Conservation (phyloP, 495 filamentous ascomycete genomes). For the Alectoria sarmentosa region DNA sequence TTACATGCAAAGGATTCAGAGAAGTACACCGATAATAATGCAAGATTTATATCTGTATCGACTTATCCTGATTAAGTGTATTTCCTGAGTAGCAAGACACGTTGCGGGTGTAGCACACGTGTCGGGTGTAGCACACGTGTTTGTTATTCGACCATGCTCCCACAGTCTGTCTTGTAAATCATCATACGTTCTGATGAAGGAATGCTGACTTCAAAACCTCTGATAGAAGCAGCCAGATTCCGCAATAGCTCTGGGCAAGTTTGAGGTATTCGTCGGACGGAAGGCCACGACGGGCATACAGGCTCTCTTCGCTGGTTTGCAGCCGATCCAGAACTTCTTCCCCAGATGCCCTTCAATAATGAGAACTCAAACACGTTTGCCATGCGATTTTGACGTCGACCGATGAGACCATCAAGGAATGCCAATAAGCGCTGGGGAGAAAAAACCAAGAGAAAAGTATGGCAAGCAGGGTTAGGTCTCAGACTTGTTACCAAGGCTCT, state of each 20-base stretch:
- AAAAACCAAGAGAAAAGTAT: conserved; percentile 42
- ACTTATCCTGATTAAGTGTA: no score
- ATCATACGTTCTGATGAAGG: no score
- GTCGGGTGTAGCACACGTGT: no score
- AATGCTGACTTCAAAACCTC: no score
- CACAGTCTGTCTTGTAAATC: no score
- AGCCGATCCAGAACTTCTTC: conserved; percentile 47
- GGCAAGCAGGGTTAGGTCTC: conserved; percentile 52
- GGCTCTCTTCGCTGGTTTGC: conserved; percentile 48
- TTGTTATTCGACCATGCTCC: no score
- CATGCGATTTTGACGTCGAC: conserved; percentile 48
- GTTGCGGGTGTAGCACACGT: no score
- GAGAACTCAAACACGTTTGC: conserved; percentile 55
- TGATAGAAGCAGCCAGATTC: conserved; percentile 88
- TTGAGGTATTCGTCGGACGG: conserved; percentile 74
- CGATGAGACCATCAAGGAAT: conserved; percentile 42
- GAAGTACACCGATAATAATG: conserved; percentile 64
- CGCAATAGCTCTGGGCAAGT: conserved; percentile 64
- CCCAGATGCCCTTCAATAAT: conserved; percentile 49
- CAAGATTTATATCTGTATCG: no score
- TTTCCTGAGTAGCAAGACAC: no score
- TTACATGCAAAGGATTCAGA: conserved; percentile 57
- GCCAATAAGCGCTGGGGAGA: conserved; percentile 45
- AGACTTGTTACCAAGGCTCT: conserved; percentile 55
- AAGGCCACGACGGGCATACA: conserved; percentile 58